phyloP scores from a whole-genome alignment of 331 rosid species.

The Saraca asoca region DNA sequence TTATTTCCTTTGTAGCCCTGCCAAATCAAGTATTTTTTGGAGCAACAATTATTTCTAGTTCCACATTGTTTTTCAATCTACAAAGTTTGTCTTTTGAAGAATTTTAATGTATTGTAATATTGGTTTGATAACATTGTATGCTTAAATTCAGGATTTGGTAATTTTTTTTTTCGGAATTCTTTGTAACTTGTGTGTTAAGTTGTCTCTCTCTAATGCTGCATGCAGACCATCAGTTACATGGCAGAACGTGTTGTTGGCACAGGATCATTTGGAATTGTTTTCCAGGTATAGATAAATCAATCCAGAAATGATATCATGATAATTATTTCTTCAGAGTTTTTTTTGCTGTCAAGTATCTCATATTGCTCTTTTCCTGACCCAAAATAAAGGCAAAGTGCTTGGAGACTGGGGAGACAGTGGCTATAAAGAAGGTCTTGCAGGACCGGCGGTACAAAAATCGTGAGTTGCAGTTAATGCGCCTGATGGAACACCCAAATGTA shows the following conservation, averaged over 20 bases:
- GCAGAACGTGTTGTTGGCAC: conserved; percentile 97
- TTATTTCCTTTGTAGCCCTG: not conserved
- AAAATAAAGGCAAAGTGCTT: conserved; percentile 70
- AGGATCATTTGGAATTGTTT: conserved; percentile 92
- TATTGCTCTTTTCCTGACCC: conserved; percentile 9
- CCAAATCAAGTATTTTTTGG: not conserved
- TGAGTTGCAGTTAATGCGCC: conserved; percentile 81
- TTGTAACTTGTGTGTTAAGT: conserved; percentile 27
- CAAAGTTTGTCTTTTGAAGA: conserved; percentile 8
- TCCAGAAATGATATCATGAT: not conserved
- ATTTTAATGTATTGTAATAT: conserved; percentile 5
- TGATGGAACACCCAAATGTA: conserved; percentile 87
- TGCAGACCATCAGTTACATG: conserved; percentile 98
- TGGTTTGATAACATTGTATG: conserved; percentile 10
- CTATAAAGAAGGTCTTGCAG: conserved; percentile 88
- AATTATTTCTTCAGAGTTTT: conserved; percentile 23
- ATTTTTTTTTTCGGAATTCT: not conserved
- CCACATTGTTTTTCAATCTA: not conserved
- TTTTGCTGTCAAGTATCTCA: conserved; percentile 32
- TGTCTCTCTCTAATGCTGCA: conserved; percentile 15
- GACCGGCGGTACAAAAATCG: conserved; percentile 78
- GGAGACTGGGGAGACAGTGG: conserved; percentile 79
- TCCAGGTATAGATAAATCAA: conserved; percentile 63
- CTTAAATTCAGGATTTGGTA: conserved; percentile 12
- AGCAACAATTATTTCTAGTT: not conserved